phyloP scores from a whole-genome alignment of 1,284 basidiomycete species.

The Microbotryomycetes sp. region DNA sequence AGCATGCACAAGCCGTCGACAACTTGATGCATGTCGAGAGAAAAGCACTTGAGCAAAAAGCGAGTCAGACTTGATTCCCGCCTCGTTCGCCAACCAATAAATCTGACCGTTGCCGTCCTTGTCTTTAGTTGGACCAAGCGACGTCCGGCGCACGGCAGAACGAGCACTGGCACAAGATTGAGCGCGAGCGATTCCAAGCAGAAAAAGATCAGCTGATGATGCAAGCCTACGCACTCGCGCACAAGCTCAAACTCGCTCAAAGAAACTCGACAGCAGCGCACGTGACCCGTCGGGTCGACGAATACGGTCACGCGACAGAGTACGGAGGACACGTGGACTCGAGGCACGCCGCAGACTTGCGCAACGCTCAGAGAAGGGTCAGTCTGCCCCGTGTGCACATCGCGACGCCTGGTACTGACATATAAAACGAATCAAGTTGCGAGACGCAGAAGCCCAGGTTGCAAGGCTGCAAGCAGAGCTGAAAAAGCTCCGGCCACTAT shows the following conservation, averaged over 20 bases:
- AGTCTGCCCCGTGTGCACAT: not conserved
- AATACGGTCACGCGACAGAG: not conserved
- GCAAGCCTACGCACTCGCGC: slow-evolving; percentile 19
- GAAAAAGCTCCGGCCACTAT: slow-evolving; percentile 9
- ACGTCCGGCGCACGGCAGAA: too few species aligned
- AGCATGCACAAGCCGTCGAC: not conserved
- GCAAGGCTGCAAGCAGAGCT: slow-evolving; percentile 19
- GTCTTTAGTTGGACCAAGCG: not conserved
- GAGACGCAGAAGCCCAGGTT: slow-evolving; percentile 4
- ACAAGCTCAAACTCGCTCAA: slow-evolving; percentile 4
- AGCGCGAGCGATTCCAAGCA: slow-evolving; percentile 6
- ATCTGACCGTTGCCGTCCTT: not conserved
- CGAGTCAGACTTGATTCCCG: not conserved
- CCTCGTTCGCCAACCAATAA: not conserved
- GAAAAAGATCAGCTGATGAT: slow-evolving; percentile 21
- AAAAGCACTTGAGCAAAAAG: too few species aligned
- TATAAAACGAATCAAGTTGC: not conserved
- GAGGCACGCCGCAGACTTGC: not conserved
- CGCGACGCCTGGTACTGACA: not conserved
- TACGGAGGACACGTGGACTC: not conserved
- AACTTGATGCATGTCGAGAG: not conserved
- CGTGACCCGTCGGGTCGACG: not conserved
- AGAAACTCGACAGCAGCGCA: not conserved
- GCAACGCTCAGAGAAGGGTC: not conserved
- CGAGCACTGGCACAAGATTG: slow-evolving; percentile 6